Percentiles rank a stretch among this genome's conserved stretches.
Evolutionary conservation across 2,329 filamentous ascomycete genomes (phyloP).

Genomic region (Uncinocarpus reesii): DNA sequence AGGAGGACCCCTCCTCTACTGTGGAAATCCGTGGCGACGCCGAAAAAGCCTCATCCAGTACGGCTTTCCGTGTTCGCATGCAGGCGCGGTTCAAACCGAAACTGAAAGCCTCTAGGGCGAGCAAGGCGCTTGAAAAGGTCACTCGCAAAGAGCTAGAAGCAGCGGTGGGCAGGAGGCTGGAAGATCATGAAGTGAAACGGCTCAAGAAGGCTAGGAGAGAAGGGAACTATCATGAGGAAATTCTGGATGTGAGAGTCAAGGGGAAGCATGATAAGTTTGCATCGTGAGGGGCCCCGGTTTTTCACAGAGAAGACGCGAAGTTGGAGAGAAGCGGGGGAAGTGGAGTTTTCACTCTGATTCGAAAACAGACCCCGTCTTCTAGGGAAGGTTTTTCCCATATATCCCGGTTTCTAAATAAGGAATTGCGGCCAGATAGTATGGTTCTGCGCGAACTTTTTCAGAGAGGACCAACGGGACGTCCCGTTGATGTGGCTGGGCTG

Average conservation of each 20-base stretch:
- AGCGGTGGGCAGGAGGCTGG: constrained; percentile 61
- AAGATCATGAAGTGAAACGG: constrained; percentile 75
- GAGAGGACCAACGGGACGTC: background rate
- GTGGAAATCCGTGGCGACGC: constrained; percentile 69
- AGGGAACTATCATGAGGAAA: constrained; percentile 78
- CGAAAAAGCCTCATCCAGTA: constrained; percentile 55
- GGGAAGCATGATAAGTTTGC: constrained; percentile 81
- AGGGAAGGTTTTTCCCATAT: too few species aligned
- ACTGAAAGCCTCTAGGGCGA: constrained; percentile 67
- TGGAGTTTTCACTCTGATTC: background rate
- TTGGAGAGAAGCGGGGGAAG: background rate
- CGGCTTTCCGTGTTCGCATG: constrained; percentile 75
- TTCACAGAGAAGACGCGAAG: too few species aligned
- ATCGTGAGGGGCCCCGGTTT: constrained; percentile 17
- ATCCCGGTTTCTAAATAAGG: too few species aligned
- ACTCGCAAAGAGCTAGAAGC: constrained; percentile 75
- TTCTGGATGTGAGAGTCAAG: constrained; percentile 82
- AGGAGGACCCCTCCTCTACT: constrained; percentile 43
- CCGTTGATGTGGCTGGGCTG: background rate
- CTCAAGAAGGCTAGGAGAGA: constrained; percentile 75
- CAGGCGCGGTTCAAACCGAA: constrained; percentile 87
- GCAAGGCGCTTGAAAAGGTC: constrained; percentile 75
- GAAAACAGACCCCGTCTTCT: background rate
- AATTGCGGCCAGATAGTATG: too few species aligned
- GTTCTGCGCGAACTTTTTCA: too few species aligned